These are phyloP conservation scores for Kwoniella bestiolae DNA, from an alignment of 768 basidiomycete species.

Conservation along the genomic window DNA sequence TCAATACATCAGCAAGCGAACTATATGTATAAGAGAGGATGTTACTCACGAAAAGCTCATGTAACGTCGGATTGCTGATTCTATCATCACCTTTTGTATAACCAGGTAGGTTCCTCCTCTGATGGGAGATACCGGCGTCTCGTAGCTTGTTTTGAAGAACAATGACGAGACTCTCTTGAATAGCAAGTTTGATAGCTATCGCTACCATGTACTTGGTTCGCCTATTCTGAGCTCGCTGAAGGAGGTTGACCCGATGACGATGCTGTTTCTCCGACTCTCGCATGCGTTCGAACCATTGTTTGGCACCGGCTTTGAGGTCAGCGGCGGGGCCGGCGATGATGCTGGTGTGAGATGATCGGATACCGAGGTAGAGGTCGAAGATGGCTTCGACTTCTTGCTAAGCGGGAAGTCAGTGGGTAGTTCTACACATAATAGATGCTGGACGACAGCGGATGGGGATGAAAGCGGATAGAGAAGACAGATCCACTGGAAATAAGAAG, in stretches of 20 bases:
- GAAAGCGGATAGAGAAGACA: too few relatives aligned
- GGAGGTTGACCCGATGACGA: neutral
- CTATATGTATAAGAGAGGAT: neutral
- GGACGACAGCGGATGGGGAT: too few relatives aligned
- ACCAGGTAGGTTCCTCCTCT: slow-evolving; percentile 2
- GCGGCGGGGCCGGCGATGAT: slow-evolving; percentile 8
- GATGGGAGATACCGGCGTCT: slow-evolving; percentile 1
- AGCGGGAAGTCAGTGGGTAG: neutral
- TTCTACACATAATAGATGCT: neutral
- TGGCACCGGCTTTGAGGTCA: slow-evolving; percentile 12
- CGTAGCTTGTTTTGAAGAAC: slow-evolving; percentile 18
- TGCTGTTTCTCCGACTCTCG: slow-evolving; percentile 3
- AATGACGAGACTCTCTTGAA: slow-evolving; percentile 31
- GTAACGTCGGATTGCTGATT: slow-evolving; percentile 8
- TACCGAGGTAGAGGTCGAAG: slow-evolving; percentile 21
- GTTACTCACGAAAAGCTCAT: slow-evolving; percentile 31
- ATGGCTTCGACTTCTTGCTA: slow-evolving; percentile 22
- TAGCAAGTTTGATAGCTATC: slow-evolving; percentile 31
- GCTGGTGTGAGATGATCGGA: slow-evolving; percentile 5
- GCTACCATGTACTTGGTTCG: slow-evolving; percentile 29
- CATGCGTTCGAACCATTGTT: slow-evolving; percentile 23
- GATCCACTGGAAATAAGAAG: too few relatives aligned
- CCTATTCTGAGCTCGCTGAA: slow-evolving; percentile 14
- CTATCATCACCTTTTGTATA: slow-evolving; percentile 21
- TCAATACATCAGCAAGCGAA: slow-evolving; percentile 3